Percentiles rank a stretch among this genome's conserved stretches.
Conservation (phyloP, 2,329 filamentous ascomycete species). For the Hansfordia pulvinata region DNA sequence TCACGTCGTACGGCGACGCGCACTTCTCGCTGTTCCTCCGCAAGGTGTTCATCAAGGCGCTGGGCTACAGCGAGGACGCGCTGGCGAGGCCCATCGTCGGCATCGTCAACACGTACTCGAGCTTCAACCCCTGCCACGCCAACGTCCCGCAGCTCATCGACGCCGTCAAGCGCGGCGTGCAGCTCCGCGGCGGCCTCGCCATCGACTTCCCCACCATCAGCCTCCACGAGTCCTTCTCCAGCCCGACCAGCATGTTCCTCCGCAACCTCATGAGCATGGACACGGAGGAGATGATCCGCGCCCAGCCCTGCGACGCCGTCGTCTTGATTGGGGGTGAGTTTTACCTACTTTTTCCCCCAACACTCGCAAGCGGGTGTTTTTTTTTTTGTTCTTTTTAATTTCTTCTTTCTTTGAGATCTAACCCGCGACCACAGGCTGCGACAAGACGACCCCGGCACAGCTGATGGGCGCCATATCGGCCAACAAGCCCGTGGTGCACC, state of each 20-base stretch:
- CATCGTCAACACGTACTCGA: conserved; percentile 59
- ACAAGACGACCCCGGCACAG: conserved; percentile 63
- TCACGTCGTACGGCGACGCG: conserved; percentile 58
- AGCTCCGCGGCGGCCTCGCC: conserved; percentile 51
- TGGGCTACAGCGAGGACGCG: conserved; percentile 60
- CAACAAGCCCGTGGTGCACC: conserved; percentile 55
- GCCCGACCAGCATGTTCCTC: conserved; percentile 63
- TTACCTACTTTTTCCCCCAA: too few relatives aligned
- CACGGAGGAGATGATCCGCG: conserved; percentile 64
- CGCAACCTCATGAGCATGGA: conserved; percentile 70
- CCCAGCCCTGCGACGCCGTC: conserved; percentile 56
- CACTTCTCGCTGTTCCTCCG: conserved; percentile 65
- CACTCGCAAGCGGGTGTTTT: too few relatives aligned
- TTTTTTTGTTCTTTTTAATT: neutral
- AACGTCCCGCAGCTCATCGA: conserved; percentile 61
- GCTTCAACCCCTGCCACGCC: conserved; percentile 63
- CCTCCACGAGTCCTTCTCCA: conserved; percentile 54
- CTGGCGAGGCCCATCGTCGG: conserved; percentile 60
- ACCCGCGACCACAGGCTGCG: conserved; percentile 38
- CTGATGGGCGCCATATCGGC: conserved; percentile 65
- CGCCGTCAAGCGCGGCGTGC: conserved; percentile 54
- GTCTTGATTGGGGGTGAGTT: conserved; percentile 50
- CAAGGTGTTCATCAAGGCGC: conserved; percentile 66
- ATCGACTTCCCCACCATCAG: conserved; percentile 66
- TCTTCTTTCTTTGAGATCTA: neutral